phyloP scores from a whole-genome alignment of 2,329 filamentous ascomycete species.

The Conoideocrella luteorostrata region DNA sequence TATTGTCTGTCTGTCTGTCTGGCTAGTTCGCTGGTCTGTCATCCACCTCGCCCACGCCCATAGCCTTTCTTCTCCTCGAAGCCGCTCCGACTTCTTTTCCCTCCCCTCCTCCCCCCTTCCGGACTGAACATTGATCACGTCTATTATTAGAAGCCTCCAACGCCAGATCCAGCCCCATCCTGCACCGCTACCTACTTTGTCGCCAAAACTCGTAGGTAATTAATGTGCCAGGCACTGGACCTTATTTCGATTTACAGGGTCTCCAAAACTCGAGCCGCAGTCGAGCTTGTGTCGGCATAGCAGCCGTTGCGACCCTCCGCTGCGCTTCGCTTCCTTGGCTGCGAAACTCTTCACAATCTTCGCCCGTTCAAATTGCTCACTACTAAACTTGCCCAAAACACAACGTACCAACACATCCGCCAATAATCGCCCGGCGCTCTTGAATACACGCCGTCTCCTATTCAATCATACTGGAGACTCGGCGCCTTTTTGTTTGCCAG shows the following conservation, averaged over 20 bases:
- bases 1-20: too few relatives aligned
- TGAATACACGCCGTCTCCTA: not conserved
- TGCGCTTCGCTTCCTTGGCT: too few relatives aligned
- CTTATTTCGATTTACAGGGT: not conserved
- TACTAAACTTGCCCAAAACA: too few relatives aligned
- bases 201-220: not conserved
- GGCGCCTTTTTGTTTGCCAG: not conserved
- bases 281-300: not conserved
- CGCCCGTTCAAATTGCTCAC: too few relatives aligned
- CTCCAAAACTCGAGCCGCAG: not conserved
- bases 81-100: slow-evolving; percentile 15
- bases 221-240: slow-evolving; percentile 2
- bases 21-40: too few relatives aligned
- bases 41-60: not conserved
- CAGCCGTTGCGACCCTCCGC: too few relatives aligned
- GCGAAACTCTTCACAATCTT: too few relatives aligned
- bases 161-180: slow-evolving; percentile 44
- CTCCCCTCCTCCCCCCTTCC: slow-evolving; percentile 17
- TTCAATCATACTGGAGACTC: not conserved
- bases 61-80: slow-evolving; percentile 6
- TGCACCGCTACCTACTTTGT: slow-evolving; percentile 11
- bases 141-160: slow-evolving; percentile 48
- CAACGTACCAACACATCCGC: too few relatives aligned
- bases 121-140: slow-evolving; percentile 33
- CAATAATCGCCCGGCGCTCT: too few relatives aligned